Evolutionary conservation across 805 yeast species (phyloP), one percentile per base, ranked within the genome.

Genomic region (Hemisphaericaspora nanyangensis): DNA sequence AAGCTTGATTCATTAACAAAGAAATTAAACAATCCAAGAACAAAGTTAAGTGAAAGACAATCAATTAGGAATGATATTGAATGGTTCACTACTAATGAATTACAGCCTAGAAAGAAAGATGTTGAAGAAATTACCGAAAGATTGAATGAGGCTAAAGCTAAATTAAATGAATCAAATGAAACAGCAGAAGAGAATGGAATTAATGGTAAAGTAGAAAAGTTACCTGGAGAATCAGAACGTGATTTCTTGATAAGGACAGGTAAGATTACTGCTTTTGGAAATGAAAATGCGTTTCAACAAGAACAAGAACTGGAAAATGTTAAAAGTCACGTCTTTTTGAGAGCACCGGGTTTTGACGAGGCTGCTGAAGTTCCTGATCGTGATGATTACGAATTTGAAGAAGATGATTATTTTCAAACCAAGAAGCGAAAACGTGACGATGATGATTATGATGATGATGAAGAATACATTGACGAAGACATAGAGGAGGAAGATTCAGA

Each of bases 231-330:
- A 53, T 62, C 88, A 0, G 85, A 84, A 52, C 77, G 77, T 40
- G 97, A 90, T 36, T 90, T 61, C 53, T 68, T 93, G 44, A 77
- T 93, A 0, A 72, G 99, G 47, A 90, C 91, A 0, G 99, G 99
- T 20, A 81, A 88, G 56, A 78, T 89, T 40, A 93, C 99, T 0
- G 98, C 98, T 0, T 93, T 93, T 67, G 95, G 96, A 8, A 76
- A 77, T 22, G 63, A 77, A 16, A 69, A 72, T 29, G 81, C 78
- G 2, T 84, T 87, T 49, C 70, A 65, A 13, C 59, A 52, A 7
- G 61, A 56, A 29, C 64, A 56, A 13, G 46, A 44, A 1, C 50
- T 33, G 6, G 46, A 38, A 11, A 20, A 39, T 4, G 39, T 20
- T 11, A 39, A 52, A 31, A 63, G 68, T 13, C 82, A 77, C 50